Percentiles rank a stretch among this genome's conserved stretches.
phyloP scores from a whole-genome alignment of 2,329 filamentous ascomycete genomes.

The Akanthomyces uredinophilus region DNA sequence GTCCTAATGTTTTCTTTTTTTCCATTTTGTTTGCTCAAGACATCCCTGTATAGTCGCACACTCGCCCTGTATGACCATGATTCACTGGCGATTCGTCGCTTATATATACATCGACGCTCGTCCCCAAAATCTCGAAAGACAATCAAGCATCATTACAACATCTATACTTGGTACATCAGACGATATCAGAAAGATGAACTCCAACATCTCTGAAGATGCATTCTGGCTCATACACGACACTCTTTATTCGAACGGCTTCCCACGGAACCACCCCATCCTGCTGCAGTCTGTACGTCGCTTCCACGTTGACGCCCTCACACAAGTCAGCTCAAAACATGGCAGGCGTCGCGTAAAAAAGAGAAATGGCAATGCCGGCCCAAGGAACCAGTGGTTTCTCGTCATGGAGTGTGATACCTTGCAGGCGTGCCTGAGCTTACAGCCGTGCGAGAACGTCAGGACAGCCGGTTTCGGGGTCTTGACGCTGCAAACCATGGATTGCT shows the following conservation, averaged over 20 bases:
- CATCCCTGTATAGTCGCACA: not conserved
- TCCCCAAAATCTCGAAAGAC: not conserved
- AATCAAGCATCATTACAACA: not conserved
- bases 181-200: not conserved
- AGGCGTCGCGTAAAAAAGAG: not conserved
- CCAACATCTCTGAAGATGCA: not conserved
- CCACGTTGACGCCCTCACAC: not conserved
- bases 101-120: not conserved
- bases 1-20: not conserved
- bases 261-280: not conserved
- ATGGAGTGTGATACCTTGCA: not conserved
- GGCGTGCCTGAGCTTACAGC: conserved; percentile 5
- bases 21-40: not conserved
- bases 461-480: not conserved
- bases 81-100: not conserved
- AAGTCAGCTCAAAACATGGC: not conserved
- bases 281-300: not conserved
- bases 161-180: not conserved
- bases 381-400: conserved; percentile 8
- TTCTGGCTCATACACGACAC: conserved; percentile 4
- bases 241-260: not conserved
- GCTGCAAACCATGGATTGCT: not conserved
- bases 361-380: not conserved
- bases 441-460: not conserved
- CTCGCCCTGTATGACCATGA: not conserved